phyloP scores from a whole-genome alignment of 805 yeast species.

The Wickerhamiella domercqiae region DNA sequence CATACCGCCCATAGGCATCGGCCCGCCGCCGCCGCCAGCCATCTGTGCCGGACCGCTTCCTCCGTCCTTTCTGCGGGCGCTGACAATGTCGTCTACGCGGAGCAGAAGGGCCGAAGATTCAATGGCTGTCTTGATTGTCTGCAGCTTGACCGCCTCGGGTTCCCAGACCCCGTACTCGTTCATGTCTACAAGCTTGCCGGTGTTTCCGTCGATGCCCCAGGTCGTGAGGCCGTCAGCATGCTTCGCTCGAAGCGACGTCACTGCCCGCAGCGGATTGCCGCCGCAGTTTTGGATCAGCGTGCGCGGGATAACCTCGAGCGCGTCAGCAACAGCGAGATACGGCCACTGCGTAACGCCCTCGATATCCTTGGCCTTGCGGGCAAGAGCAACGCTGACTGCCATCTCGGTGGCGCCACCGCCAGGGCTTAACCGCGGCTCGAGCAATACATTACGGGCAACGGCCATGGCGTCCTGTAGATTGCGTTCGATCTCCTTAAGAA shows the following conservation, averaged over 20 bases:
- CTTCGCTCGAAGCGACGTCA: slow-evolving; percentile 86
- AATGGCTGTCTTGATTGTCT: slow-evolving; percentile 92
- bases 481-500: slow-evolving; percentile 88
- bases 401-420: slow-evolving; percentile 99
- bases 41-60: slow-evolving; percentile 7
- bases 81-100: slow-evolving; percentile 94
- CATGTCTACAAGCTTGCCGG: slow-evolving; percentile 92
- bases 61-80: slow-evolving; percentile 62
- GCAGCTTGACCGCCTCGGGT: slow-evolving; percentile 96
- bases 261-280: slow-evolving; percentile 80
- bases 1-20: slow-evolving; percentile 16
- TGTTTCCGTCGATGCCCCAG: slow-evolving; percentile 88
- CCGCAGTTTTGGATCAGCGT: slow-evolving; percentile 96
- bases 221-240: slow-evolving; percentile 83
- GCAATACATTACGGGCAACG: slow-evolving; percentile 84
- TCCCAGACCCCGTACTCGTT: slow-evolving; percentile 95
- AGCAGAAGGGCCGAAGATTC: slow-evolving; percentile 90
- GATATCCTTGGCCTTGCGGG: slow-evolving; percentile 80
- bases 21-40: slow-evolving; percentile 8
- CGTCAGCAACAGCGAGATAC: slow-evolving; percentile 96
- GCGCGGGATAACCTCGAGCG: slow-evolving; percentile 96
- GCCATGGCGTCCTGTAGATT: slow-evolving; percentile 98
- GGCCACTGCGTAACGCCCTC: slow-evolving; percentile 99
- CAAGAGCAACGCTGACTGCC: slow-evolving; percentile 81
- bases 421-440: slow-evolving; percentile 88